phyloP scores from a whole-genome alignment of 306 rosid species.

The Prunus mira region DNA sequence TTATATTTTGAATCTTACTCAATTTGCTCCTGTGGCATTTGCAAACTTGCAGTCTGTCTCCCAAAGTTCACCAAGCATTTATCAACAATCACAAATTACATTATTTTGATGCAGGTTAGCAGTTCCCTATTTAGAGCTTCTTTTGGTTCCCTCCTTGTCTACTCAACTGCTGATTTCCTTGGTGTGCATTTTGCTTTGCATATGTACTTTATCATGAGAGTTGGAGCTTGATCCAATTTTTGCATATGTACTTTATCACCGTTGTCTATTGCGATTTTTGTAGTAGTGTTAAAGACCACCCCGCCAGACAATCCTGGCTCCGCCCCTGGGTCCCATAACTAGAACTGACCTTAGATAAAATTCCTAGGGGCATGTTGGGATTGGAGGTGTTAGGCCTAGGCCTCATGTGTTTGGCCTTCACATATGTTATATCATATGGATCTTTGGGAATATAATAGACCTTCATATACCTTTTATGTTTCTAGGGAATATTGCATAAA shows the following conservation, averaged over 20 bases:
- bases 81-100: background rate
- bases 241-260: no score
- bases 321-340: no score
- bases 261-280: no score
- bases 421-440: background rate
- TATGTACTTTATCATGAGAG: slow-evolving; percentile 18
- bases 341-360: no score
- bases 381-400: background rate
- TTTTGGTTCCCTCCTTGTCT: slow-evolving; percentile 77
- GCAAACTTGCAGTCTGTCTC: slow-evolving; percentile 4
- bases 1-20: slow-evolving; percentile 14
- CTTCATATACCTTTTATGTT: background rate
- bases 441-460: background rate
- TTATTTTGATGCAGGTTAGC: slow-evolving; percentile 54
- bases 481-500: background rate
- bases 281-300: no score
- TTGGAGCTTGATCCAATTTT: slow-evolving; percentile 14
- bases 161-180: slow-evolving; percentile 78
- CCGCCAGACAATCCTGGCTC: no score
- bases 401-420: background rate
- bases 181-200: slow-evolving; percentile 48
- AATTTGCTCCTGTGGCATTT: slow-evolving; percentile 10
- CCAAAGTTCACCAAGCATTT: background rate
- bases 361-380: background rate
- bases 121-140: slow-evolving; percentile 95